Evolutionary conservation across 1,284 basidiomycete genomes (phyloP).

Genomic region (Ustilago loliicola): DNA sequence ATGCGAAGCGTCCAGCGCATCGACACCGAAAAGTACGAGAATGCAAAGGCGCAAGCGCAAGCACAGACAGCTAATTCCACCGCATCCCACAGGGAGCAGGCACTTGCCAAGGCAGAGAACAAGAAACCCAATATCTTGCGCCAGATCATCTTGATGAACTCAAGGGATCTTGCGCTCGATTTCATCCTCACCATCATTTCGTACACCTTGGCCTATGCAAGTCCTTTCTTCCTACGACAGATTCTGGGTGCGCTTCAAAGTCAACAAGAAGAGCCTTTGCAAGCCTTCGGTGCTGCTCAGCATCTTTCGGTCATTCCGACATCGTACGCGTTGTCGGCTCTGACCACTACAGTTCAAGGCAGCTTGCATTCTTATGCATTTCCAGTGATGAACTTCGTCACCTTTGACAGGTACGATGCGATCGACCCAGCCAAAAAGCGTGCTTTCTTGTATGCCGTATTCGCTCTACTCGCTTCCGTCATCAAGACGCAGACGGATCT

Average conservation of each 20-base stretch:
- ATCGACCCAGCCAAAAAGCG: constrained; percentile 26
- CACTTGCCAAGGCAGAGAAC: constrained; percentile 37
- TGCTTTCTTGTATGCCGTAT: constrained; percentile 50
- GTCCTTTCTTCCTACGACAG: constrained; percentile 55
- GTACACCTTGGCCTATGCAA: constrained; percentile 36
- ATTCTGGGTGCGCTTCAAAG: constrained; percentile 42
- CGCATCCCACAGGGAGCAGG: neutral
- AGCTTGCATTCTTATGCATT: neutral
- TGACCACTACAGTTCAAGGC: neutral
- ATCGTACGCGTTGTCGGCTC: neutral
- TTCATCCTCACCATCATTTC: constrained; percentile 53
- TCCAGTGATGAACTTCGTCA: constrained; percentile 8
- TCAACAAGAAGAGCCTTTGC: neutral
- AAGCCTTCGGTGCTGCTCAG: neutral
- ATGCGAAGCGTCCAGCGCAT: constrained; percentile 24
- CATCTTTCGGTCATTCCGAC: constrained; percentile 3
- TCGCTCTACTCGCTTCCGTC: constrained; percentile 39
- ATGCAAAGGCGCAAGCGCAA: constrained; percentile 15
- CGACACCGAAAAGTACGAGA: constrained; percentile 19
- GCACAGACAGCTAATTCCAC: constrained; percentile 3
- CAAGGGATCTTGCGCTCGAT: constrained; percentile 45
- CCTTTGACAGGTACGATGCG: constrained; percentile 1
- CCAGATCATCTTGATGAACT: constrained; percentile 45
- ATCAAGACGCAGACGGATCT: constrained; percentile 73
- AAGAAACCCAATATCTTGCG: constrained; percentile 28